Evolutionary conservation across 441 rosid species (phyloP), one percentile per base, ranked within the genome.

Genomic region (Dalechampia spathulata): DNA sequence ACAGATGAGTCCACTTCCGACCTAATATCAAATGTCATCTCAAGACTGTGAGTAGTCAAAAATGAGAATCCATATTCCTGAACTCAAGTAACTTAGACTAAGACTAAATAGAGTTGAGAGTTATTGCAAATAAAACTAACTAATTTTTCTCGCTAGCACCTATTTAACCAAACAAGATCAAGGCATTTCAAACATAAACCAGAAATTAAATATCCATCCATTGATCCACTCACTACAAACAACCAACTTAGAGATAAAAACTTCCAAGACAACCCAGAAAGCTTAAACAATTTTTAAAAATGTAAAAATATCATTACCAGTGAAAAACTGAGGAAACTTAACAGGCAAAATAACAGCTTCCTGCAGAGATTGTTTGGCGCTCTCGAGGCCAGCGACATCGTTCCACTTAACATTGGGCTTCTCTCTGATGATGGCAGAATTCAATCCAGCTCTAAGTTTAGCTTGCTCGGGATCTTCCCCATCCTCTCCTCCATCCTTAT

Each of bases 291-390:
- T 15, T 17, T 26, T 19, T 60, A 21, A 17, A 37, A 39, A 15
- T n/a, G 11, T 22, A 28, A 36, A 20, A 15, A 2, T 13, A 15
- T 14, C n/a, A 14, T 38, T 67, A 90, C 97, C 97, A 1, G 97
- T 90, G 28, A 90, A 90, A 69, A 90, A 90, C 63, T 90, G 97
- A 5, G 97, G 97, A 28, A 83, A 90, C 72, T 87, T 90, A 32
- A 87, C 95, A 2, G 97, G 95, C 70, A 90, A 81, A 63, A 90
- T 90, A 22, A 90, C 95, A 36, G 97, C 97, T 79, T 90, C 97
- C 78, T 90, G 97, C 58, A 90, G 66, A 14, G 93, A 80, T 66
- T 90, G 97, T 66, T 90, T 87, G 22, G 96, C 92, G 61, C 91
- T 82, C 62, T 85, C 86, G 25, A 85, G 75, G 5, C 88, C 92